phyloP scores from a whole-genome alignment of 2,329 filamentous ascomycete genomes.

The Harringtonia lauricola region DNA sequence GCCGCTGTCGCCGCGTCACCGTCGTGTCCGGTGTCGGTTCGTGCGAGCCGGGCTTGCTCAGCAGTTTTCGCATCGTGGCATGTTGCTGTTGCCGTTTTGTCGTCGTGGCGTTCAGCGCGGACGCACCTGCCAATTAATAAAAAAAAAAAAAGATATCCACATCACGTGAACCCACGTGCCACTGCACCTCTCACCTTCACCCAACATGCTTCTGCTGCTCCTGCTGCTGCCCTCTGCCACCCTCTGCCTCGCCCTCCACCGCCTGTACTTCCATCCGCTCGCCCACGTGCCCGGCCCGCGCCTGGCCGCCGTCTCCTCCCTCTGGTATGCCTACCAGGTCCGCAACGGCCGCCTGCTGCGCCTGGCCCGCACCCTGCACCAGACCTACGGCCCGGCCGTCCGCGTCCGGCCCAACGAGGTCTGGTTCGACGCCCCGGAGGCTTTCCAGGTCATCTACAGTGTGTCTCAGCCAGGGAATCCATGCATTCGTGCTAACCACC shows the following conservation, averaged over 20 bases:
- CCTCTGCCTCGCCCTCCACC: constrained; percentile 14
- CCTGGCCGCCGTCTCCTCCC: constrained; percentile 32
- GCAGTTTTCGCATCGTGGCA: constrained; percentile 42
- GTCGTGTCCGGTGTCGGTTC: constrained; percentile 35
- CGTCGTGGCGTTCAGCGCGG: neutral
- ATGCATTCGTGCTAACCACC: neutral
- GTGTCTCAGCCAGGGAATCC: constrained; percentile 5
- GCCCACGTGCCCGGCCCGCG: constrained; percentile 33
- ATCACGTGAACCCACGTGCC: too few species aligned
- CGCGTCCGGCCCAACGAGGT: constrained; percentile 42
- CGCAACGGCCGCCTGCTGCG: constrained; percentile 29
- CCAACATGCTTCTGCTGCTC: too few species aligned
- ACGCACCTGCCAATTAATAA: too few species aligned
- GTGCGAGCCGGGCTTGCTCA: too few species aligned
- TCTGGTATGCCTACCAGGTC: constrained; percentile 36
- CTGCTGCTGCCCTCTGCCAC: too few species aligned
- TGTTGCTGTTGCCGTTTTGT: neutral
- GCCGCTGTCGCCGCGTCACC: constrained; percentile 33
- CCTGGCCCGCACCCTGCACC: constrained; percentile 32
- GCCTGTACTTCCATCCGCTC: constrained; percentile 32
- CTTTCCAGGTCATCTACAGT: constrained; percentile 37
- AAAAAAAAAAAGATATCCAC: too few species aligned
- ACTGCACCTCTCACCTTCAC: too few species aligned
- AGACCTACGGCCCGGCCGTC: constrained; percentile 36
- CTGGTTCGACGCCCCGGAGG: constrained; percentile 37